Evolutionary conservation across 2,329 filamentous ascomycete genomes (phyloP).

Genomic region (Pleoardoris graminearum): DNA sequence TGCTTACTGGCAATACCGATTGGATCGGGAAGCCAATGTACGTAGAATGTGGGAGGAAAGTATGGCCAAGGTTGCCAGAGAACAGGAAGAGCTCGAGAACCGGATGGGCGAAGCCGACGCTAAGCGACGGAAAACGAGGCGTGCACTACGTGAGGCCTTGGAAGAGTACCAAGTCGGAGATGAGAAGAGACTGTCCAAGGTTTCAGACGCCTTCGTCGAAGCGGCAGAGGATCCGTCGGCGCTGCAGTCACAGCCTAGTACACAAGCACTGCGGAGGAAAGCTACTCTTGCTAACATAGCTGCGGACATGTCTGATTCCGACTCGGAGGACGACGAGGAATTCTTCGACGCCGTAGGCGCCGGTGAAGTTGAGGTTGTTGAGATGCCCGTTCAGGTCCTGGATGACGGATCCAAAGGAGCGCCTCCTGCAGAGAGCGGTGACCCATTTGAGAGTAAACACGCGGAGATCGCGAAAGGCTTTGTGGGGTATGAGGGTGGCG

Average conservation of each 20-base stretch:
- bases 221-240: constrained; percentile 38
- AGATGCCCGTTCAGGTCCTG: constrained; percentile 57
- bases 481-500: constrained; percentile 87
- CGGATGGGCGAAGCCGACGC: constrained; percentile 86
- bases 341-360: constrained; percentile 98
- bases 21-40: constrained; percentile 89
- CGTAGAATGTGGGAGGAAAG: constrained; percentile 98
- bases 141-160: constrained; percentile 82
- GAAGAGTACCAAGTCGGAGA: constrained; percentile 54
- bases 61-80: constrained; percentile 89
- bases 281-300: constrained; percentile 70
- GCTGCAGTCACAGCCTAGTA: constrained; percentile 20
- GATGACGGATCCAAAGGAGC: constrained; percentile 44
- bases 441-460: constrained; percentile 54
- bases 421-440: constrained; percentile 44
- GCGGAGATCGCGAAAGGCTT: constrained; percentile 77
- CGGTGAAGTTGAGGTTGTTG: constrained; percentile 81
- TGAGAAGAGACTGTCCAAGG: constrained; percentile 15
- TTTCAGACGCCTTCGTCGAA: constrained; percentile 39
- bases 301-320: constrained; percentile 68
- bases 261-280: constrained; percentile 55
- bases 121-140: constrained; percentile 87
- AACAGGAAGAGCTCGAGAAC: constrained; percentile 89
- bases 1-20: constrained; percentile 92
- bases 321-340: constrained; percentile 81